These are phyloP conservation scores for Macrolepiota albuminosa DNA, from an alignment of 768 basidiomycete species.

Conservation along the genomic window DNA sequence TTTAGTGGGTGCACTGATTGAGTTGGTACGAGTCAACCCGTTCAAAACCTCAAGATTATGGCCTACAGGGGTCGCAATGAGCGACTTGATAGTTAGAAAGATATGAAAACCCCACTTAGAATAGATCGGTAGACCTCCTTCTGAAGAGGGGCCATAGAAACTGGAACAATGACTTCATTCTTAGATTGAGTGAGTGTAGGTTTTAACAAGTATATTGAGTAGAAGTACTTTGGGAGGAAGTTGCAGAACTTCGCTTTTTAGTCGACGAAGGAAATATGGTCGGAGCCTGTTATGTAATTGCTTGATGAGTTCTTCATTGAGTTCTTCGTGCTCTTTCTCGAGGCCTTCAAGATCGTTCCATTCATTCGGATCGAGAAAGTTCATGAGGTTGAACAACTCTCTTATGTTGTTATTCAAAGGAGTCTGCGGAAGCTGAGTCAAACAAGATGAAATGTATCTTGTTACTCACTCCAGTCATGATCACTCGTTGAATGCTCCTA, in stretches of 20 bases:
- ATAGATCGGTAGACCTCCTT: slow-evolving; percentile 86
- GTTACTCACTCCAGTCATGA: slow-evolving; percentile 77
- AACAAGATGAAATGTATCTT: background rate
- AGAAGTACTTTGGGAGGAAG: slow-evolving; percentile 79
- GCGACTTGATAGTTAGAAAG: slow-evolving; percentile 4
- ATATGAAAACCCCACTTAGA: slow-evolving; percentile 46
- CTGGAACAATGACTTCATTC: slow-evolving; percentile 91
- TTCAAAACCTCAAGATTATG: slow-evolving; percentile 67
- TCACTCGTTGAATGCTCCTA: slow-evolving; percentile 71
- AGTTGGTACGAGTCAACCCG: slow-evolving; percentile 43
- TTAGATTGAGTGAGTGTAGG: slow-evolving; percentile 22
- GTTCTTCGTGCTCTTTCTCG: slow-evolving; percentile 67
- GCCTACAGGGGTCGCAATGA: slow-evolving; percentile 33
- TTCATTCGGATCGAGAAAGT: slow-evolving; percentile 79
- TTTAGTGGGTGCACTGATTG: slow-evolving; percentile 33
- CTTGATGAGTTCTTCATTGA: slow-evolving; percentile 77
- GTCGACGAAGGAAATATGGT: slow-evolving; percentile 90
- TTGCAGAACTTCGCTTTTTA: slow-evolving; percentile 89
- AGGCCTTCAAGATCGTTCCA: slow-evolving; percentile 76
- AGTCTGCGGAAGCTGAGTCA: slow-evolving; percentile 44
- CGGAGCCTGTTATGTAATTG: slow-evolving; percentile 73
- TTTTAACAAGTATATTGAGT: background rate
- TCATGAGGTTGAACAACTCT: slow-evolving; percentile 96
- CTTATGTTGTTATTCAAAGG: slow-evolving; percentile 96
- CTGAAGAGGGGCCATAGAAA: slow-evolving; percentile 83